Base-by-base conservation (phyloP, 495 filamentous ascomycete species). In the Friedmanniomyces endolithicus region DNA sequence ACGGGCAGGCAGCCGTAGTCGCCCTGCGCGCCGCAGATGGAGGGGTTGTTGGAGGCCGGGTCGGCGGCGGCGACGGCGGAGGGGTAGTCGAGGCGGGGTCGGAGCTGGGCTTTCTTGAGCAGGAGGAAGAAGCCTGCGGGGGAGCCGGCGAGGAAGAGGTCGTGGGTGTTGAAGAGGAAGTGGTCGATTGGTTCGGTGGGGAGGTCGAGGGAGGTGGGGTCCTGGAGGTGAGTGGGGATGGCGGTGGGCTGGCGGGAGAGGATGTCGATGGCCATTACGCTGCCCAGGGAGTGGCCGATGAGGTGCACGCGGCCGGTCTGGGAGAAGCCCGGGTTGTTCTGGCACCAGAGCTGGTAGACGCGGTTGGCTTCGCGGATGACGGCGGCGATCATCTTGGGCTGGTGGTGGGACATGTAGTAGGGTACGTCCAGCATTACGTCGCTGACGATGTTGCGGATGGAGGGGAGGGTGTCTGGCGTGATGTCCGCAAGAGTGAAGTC, bases 341-440 rank as follows among this genome's bases (percentile, higher is more conserved):
- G 75, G 61, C 88, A 94, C 92, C 92, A 98, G 2, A 97, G 76
- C 8, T 85, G 80, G 64, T 90, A 96, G 4, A 98, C 84, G 1
- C 92, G 80, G 61, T 98, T 98, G 1, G 92, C 92, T 69, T 98
- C 92, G 62, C 73, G 74, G n/a, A 90, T 82, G 22, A 95, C 82
- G 0, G 90, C 90, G 50, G 82, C 76, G 25, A 94, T 83, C 89
- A 98, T 97, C 69, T 87, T 94, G 1, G 84, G 81, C 61, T 96
- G 92, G 68, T 95, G 92, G 61, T 92, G 86, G 1, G 90, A 95
- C 58, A 98, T 79, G 68, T 97, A 98, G 62, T 94, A 95, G 0
- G 92, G 92, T 33, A 98, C 88, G 65, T 98, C 92, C 6, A 95
- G 80, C 87, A 98, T 94, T 52, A 98, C 88, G 65, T 98, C 92